Evolutionary conservation across 2,329 filamentous ascomycete species (phyloP).

Genomic region (Venturiaceae sp.): DNA sequence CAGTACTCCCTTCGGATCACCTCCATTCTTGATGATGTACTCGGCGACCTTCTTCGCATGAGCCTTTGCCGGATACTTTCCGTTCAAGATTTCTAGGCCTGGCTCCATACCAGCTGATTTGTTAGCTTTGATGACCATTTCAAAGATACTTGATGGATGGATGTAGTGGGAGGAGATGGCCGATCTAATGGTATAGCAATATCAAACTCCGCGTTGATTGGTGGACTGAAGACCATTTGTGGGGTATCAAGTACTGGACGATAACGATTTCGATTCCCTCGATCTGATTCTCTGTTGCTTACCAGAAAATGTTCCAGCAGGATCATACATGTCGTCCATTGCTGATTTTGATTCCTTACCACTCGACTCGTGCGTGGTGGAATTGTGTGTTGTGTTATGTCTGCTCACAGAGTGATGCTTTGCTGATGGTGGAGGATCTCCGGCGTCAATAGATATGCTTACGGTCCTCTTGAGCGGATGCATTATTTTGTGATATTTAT

Average conservation of each 20-base stretch:
- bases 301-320: neutral
- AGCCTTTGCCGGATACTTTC: conserved; percentile 71
- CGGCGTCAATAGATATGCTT: neutral
- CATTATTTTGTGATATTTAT: too few relatives aligned
- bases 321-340: neutral
- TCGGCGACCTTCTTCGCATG: conserved; percentile 80
- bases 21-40: conserved; percentile 57
- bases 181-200: neutral
- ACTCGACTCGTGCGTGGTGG: neutral
- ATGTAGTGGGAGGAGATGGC: neutral
- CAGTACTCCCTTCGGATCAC: conserved; percentile 59
- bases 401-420: neutral
- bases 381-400: neutral
- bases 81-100: conserved; percentile 30
- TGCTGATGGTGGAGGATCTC: neutral
- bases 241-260: neutral
- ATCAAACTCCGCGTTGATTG: neutral
- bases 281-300: neutral
- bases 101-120: neutral
- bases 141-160: neutral
- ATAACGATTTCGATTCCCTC: neutral
- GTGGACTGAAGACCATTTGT: neutral
- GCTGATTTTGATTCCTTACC: neutral
- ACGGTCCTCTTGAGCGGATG: neutral
- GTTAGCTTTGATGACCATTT: neutral